Percentiles rank a stretch among this genome's conserved stretches.
Conservation (phyloP, 2,329 filamentous ascomycete genomes). For the Hymenoscyphus salicellus region DNA sequence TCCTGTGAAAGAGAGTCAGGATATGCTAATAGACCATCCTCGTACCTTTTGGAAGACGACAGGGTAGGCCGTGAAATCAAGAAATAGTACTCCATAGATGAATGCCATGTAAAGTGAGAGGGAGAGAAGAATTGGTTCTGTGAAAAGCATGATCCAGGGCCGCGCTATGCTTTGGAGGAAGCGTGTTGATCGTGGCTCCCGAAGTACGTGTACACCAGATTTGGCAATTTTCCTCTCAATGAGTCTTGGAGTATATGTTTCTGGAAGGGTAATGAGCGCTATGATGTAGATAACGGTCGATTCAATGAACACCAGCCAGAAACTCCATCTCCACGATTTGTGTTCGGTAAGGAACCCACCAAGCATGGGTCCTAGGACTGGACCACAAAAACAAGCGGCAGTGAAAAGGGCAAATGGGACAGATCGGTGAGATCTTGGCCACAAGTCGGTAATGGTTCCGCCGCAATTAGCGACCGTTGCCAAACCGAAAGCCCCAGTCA, state of each 20-base stretch:
- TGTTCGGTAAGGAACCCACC: slow-evolving; percentile 58
- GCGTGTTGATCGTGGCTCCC: slow-evolving; percentile 39
- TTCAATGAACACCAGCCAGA: background rate
- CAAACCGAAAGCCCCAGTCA: too few species aligned
- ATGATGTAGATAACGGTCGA: background rate
- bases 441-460: background rate
- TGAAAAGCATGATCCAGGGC: slow-evolving; percentile 72
- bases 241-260: slow-evolving; percentile 58
- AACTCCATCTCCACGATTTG: background rate
- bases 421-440: background rate
- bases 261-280: slow-evolving; percentile 43
- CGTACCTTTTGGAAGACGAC: slow-evolving; percentile 48
- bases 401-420: slow-evolving; percentile 61
- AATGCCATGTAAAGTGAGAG: slow-evolving; percentile 50
- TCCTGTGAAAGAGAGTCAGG: slow-evolving; percentile 44
- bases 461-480: background rate
- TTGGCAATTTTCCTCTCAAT: slow-evolving; percentile 37
- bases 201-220: slow-evolving; percentile 12
- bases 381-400: slow-evolving; percentile 42
- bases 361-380: slow-evolving; percentile 56
- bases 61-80: slow-evolving; percentile 40
- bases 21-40: slow-evolving; percentile 45
- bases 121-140: slow-evolving; percentile 46
- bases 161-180: slow-evolving; percentile 49
- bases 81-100: slow-evolving; percentile 37